Conservation (phyloP, 2,329 filamentous ascomycete species). For the Fusarium secorum region DNA sequence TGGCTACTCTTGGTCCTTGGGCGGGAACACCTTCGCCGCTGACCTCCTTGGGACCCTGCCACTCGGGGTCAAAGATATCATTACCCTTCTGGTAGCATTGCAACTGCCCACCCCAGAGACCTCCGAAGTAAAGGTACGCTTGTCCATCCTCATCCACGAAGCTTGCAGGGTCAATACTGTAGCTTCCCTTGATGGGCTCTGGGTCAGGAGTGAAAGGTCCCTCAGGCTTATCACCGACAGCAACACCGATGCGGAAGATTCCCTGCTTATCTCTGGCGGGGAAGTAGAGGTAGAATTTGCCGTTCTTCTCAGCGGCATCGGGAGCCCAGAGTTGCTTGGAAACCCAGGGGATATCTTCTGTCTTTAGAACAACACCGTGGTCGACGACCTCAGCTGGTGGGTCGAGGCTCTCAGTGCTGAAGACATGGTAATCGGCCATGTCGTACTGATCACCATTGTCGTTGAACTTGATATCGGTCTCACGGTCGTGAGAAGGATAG, state of each 20-base stretch:
- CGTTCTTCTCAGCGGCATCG: constrained; percentile 73
- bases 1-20: constrained; percentile 71
- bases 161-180: constrained; percentile 78
- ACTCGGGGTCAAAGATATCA: constrained; percentile 61
- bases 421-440: constrained; percentile 85
- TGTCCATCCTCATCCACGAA: constrained; percentile 69
- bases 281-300: constrained; percentile 79
- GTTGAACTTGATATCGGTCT: constrained; percentile 77
- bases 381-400: constrained; percentile 69
- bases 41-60: constrained; percentile 67
- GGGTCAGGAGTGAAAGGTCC: constrained; percentile 75
- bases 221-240: constrained; percentile 67
- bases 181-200: constrained; percentile 71
- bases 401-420: constrained; percentile 63
- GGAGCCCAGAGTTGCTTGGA: constrained; percentile 84
- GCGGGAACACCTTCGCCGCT: constrained; percentile 63
- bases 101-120: constrained; percentile 81
- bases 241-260: constrained; percentile 79
- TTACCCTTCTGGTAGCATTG: constrained; percentile 73
- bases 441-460: constrained; percentile 88
- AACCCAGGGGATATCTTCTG: constrained; percentile 76
- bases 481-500: constrained; percentile 82
- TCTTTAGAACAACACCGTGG: constrained; percentile 73
- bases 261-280: constrained; percentile 75
- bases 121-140: constrained; percentile 71